These are phyloP conservation scores for Boletus fagicola DNA, from an alignment of 768 basidiomycete genomes.

Conservation along the genomic window DNA sequence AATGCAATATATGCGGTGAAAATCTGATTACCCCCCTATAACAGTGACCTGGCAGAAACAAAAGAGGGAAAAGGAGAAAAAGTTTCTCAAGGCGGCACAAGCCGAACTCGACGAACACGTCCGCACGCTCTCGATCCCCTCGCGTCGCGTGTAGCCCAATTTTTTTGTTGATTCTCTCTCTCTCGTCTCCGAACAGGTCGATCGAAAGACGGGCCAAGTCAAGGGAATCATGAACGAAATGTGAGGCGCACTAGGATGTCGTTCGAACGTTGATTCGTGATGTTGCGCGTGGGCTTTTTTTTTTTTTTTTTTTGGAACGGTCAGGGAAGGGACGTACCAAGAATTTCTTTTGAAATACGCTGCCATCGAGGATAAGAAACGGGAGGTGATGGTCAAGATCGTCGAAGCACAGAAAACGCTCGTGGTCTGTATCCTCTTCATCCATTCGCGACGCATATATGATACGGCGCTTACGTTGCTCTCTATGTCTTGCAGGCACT, in stretches of 20 bases:
- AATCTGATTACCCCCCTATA: no score
- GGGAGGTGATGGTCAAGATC: conserved; percentile 28
- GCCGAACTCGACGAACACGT: conserved; percentile 31
- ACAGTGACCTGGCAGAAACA: conserved; percentile 35
- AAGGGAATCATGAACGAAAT: conserved; percentile 22
- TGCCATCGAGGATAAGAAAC: conserved; percentile 27
- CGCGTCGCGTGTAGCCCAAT: background rate
- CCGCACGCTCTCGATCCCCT: background rate
- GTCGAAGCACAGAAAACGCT: conserved; percentile 23
- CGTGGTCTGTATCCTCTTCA: conserved; percentile 18
- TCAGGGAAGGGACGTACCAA: conserved; percentile 27
- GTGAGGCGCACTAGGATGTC: conserved; percentile 18
- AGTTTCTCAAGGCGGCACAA: conserved; percentile 20
- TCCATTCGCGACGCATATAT: background rate
- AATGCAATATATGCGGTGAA: background rate
- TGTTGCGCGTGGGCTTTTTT: no score
- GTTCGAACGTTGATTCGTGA: background rate
- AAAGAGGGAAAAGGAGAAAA: conserved; percentile 24
- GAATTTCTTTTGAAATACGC: conserved; percentile 26
- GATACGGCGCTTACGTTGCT: rapidly evolving
- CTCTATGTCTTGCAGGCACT: conserved; percentile 15
- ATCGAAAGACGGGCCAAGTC: conserved; percentile 21
- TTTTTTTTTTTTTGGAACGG: no score
- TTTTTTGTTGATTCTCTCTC: no score
- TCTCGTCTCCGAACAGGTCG: conserved; percentile 14